Evolutionary conservation across 2,329 filamentous ascomycete species (phyloP).

Genomic region (Cladorrhinum sp.): DNA sequence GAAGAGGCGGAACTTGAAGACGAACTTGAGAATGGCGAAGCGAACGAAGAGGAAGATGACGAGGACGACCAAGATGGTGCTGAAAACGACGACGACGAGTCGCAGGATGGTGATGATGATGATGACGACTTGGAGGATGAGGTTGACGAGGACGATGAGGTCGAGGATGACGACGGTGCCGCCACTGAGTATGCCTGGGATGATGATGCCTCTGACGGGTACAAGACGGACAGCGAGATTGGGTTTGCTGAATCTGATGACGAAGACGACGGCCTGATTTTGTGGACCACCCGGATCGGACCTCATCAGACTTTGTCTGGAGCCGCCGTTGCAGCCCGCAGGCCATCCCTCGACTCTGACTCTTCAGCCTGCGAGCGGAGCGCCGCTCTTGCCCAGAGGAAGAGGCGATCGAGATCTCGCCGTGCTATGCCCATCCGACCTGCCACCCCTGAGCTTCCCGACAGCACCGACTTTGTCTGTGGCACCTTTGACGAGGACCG

Average conservation of each 20-base stretch:
- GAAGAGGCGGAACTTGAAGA: slow-evolving; percentile 78
- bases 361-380: slow-evolving; percentile 51
- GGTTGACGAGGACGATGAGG: slow-evolving; percentile 49
- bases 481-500: slow-evolving; percentile 95
- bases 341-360: slow-evolving; percentile 50
- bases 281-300: slow-evolving; percentile 52
- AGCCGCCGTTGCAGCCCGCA: slow-evolving; percentile 38
- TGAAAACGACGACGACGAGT: slow-evolving; percentile 46
- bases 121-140: slow-evolving; percentile 50
- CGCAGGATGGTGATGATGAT: slow-evolving; percentile 46
- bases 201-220: slow-evolving; percentile 59
- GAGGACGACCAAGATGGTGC: slow-evolving; percentile 52
- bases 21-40: slow-evolving; percentile 47
- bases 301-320: slow-evolving; percentile 37
- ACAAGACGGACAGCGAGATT: slow-evolving; percentile 70
- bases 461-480: slow-evolving; percentile 99
- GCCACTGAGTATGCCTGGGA: slow-evolving; percentile 59
- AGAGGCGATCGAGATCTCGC: slow-evolving; percentile 31
- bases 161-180: slow-evolving; percentile 40
- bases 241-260: slow-evolving; percentile 68
- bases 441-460: slow-evolving; percentile 78
- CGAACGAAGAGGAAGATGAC: slow-evolving; percentile 49
- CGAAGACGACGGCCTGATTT: slow-evolving; percentile 63
- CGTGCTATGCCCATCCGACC: slow-evolving; percentile 56
- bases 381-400: slow-evolving; percentile 33